A percentile compares a stretch with the other conserved stretches of the same genome.
Conservation (phyloP, 345 rosid species). For the Acer negundo region DNA sequence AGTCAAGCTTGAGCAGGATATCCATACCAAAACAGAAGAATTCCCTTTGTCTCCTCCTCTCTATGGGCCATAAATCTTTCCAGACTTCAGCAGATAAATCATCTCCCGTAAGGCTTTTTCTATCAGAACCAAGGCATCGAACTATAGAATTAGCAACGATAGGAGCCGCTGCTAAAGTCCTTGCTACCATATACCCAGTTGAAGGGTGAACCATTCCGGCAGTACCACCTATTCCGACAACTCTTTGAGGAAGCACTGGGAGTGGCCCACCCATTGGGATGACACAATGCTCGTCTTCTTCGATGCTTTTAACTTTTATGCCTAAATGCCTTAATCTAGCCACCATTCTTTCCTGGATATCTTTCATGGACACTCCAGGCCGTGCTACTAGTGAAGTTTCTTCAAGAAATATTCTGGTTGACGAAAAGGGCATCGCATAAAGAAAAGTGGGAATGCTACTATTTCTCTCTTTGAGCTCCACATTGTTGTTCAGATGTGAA, state of each 20-base stretch:
- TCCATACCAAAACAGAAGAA: constrained; percentile 99
- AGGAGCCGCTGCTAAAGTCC: constrained; percentile 97
- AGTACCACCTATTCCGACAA: constrained; percentile 94
- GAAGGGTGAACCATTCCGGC: constrained; percentile 97
- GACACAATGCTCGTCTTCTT: constrained; percentile 88
- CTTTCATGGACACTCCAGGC: constrained; percentile 80
- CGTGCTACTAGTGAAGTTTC: constrained; percentile 95
- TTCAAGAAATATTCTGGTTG: constrained; percentile 77
- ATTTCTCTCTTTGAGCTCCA: constrained; percentile 60
- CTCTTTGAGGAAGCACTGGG: constrained; percentile 92
- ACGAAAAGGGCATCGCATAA: constrained; percentile 95
- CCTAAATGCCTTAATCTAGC: constrained; percentile 87
- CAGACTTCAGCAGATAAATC: constrained; percentile 80
- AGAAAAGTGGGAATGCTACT: constrained; percentile 80
- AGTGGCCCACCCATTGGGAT: constrained; percentile 99
- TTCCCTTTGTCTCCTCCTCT: constrained; percentile 92
- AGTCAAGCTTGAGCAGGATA: constrained; percentile 81
- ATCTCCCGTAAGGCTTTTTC: constrained; percentile 46
- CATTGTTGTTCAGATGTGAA: constrained; percentile 53
- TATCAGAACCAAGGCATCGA: constrained; percentile 58
- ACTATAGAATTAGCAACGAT: constrained; percentile 82
- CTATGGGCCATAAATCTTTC: constrained; percentile 95
- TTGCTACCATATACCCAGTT: constrained; percentile 97
- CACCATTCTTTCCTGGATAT: constrained; percentile 93
- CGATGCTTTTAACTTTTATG: constrained; percentile 78